Conservation (phyloP, 2,329 filamentous ascomycete genomes). For the Cryphonectria carpinicola region DNA sequence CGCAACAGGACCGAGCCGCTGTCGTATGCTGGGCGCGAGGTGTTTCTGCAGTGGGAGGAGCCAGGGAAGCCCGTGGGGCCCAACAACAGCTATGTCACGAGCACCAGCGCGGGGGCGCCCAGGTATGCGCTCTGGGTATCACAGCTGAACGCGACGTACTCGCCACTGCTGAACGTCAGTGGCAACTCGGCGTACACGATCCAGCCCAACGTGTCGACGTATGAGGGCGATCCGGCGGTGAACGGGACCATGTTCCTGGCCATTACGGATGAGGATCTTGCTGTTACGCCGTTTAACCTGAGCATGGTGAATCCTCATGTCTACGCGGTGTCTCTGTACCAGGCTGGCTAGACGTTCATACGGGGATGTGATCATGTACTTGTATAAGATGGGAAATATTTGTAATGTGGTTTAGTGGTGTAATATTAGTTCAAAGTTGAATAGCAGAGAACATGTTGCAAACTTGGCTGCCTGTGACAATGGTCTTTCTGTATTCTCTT, state of each 20-base stretch:
- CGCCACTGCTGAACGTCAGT: slow-evolving; percentile 57
- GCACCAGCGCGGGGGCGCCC: slow-evolving; percentile 60
- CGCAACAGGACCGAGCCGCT: slow-evolving; percentile 73
- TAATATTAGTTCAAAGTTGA: too few relatives aligned
- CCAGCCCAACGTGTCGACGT: slow-evolving; percentile 73
- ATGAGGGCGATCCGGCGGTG: slow-evolving; percentile 66
- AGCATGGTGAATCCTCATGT: slow-evolving; percentile 76
- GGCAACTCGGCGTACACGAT: slow-evolving; percentile 66
- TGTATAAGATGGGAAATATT: not conserved
- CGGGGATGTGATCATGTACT: not conserved
- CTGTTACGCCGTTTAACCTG: slow-evolving; percentile 77
- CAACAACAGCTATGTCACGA: slow-evolving; percentile 80
- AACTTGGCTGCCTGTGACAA: too few relatives aligned
- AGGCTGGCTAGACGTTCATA: slow-evolving; percentile 65
- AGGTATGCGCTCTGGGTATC: slow-evolving; percentile 75
- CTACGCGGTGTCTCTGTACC: slow-evolving; percentile 74
- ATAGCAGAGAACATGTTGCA: too few relatives aligned
- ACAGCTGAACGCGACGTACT: slow-evolving; percentile 77
- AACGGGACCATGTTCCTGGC: slow-evolving; percentile 83
- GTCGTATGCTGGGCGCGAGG: slow-evolving; percentile 72
- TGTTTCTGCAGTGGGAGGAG: slow-evolving; percentile 73
- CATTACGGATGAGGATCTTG: slow-evolving; percentile 70
- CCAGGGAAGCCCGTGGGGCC: slow-evolving; percentile 73
- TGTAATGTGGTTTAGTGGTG: not conserved
- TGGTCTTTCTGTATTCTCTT: too few relatives aligned